Evolutionary conservation across 202 grass and related monocot genomes (phyloP).

Genomic region (Cymbopogon flexuosus): DNA sequence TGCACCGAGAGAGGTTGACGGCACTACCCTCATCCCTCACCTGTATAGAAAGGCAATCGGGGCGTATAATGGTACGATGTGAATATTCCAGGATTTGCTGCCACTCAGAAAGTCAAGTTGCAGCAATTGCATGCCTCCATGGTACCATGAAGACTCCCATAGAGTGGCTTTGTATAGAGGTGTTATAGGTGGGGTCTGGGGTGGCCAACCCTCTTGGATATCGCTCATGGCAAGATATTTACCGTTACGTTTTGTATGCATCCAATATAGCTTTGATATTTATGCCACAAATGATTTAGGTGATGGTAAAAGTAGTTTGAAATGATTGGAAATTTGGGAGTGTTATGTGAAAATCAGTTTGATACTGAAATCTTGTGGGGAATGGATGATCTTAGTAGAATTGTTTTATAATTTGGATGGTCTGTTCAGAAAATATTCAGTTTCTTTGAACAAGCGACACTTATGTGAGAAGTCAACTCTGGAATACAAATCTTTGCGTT

Average conservation of each 20-base stretch:
- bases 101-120: background rate
- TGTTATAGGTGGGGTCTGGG: constrained; percentile 48
- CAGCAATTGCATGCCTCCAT: constrained; percentile 28
- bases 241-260: constrained; percentile 25
- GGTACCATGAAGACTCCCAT: constrained; percentile 40
- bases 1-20: constrained; percentile 26
- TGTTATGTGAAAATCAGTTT: background rate
- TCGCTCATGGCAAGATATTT: constrained; percentile 40
- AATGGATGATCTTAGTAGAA: background rate
- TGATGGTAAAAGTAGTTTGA: constrained; percentile 3
- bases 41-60: constrained; percentile 38
- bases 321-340: constrained; percentile 11
- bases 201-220: constrained; percentile 42
- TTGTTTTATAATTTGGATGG: background rate
- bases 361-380: background rate
- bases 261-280: constrained; percentile 32
- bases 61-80: constrained; percentile 47
- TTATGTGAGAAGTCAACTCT: background rate
- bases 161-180: constrained; percentile 63
- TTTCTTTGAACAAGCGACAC: background rate
- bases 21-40: constrained; percentile 30
- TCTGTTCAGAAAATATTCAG: background rate
- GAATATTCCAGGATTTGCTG: constrained; percentile 45
- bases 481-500: background rate
- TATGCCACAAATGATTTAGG: constrained; percentile 30